These are phyloP conservation scores for Mycena metata DNA, from an alignment of 768 basidiomycete species.

Conservation along the genomic window DNA sequence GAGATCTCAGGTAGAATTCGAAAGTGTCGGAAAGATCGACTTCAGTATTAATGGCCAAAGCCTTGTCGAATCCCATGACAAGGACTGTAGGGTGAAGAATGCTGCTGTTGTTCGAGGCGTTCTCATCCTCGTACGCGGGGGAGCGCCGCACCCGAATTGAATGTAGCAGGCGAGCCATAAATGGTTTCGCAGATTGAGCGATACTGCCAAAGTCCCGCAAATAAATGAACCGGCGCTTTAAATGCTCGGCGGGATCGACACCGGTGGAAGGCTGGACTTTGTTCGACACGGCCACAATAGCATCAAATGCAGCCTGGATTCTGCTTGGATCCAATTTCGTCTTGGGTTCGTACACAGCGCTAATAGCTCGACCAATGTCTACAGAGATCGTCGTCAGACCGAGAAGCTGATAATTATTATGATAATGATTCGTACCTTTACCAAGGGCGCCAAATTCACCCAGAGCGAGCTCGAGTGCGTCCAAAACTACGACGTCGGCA, in stretches of 20 bases:
- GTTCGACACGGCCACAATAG: constrained; percentile 12
- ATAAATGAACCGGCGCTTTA: neutral
- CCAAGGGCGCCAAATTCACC: constrained; percentile 32
- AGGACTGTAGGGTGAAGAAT: constrained; percentile 14
- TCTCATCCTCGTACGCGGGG: constrained; percentile 3
- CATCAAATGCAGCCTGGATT: constrained; percentile 13
- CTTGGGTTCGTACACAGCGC: constrained; percentile 9
- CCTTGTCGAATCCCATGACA: constrained; percentile 13
- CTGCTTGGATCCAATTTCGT: constrained; percentile 7
- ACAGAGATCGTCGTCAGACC: constrained; percentile 4
- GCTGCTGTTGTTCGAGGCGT: neutral
- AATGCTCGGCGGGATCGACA: neutral
- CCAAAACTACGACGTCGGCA: constrained; percentile 33
- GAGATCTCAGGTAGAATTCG: too few relatives aligned
- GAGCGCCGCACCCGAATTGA: constrained; percentile 18
- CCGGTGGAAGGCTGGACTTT: constrained; percentile 13
- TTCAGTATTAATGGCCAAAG: too few relatives aligned
- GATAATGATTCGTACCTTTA: constrained; percentile 25
- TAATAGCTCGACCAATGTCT: constrained; percentile 3
- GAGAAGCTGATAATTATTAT: constrained; percentile 15
- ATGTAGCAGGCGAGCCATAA: constrained; percentile 15
- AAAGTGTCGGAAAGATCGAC: too few relatives aligned
- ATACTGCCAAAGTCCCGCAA: constrained; percentile 30
- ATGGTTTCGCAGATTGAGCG: constrained; percentile 13
- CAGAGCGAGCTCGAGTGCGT: constrained; percentile 36